Percentiles rank a stretch among this genome's conserved stretches.
Conservation (phyloP, 2,329 filamentous ascomycete genomes). For the Moelleriella libera region DNA sequence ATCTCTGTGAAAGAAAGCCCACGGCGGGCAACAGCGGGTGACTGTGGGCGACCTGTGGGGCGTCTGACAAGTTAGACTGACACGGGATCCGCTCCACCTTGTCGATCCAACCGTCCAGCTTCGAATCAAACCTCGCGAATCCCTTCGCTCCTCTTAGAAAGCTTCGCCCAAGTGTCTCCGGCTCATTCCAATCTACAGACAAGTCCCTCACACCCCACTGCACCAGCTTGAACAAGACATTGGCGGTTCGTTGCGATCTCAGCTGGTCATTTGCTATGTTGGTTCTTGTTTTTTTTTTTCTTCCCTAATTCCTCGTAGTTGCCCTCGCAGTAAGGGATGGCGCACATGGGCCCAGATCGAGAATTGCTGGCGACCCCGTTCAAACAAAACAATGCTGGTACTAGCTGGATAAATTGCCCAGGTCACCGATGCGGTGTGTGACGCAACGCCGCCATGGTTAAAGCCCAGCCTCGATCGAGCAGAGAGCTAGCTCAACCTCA, state of each 20-base stretch:
- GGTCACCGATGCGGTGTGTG: not conserved
- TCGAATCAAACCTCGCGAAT: not conserved
- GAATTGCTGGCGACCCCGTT: too few species aligned
- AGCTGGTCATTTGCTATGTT: too few species aligned
- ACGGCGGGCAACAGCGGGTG: not conserved
- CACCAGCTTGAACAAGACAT: too few species aligned
- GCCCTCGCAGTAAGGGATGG: too few species aligned
- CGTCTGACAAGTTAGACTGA: not conserved
- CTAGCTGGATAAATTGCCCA: too few species aligned
- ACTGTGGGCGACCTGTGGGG: not conserved
- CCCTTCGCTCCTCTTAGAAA: not conserved
- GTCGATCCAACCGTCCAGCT: not conserved
- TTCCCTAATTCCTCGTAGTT: too few species aligned
- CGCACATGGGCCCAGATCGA: too few species aligned
- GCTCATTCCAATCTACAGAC: not conserved
- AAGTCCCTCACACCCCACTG: too few species aligned
- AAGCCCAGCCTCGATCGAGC: not conserved
- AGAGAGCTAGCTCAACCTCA: not conserved
- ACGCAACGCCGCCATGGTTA: not conserved
- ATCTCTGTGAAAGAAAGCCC: not conserved
- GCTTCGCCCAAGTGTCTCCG: not conserved
- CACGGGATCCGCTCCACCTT: slow-evolving; percentile 1
- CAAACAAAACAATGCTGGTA: too few species aligned
- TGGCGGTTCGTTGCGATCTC: too few species aligned
- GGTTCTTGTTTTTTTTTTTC: too few species aligned